Base-by-base conservation (phyloP, 2,329 filamentous ascomycete genomes). In the Talaromyces sp. region DNA sequence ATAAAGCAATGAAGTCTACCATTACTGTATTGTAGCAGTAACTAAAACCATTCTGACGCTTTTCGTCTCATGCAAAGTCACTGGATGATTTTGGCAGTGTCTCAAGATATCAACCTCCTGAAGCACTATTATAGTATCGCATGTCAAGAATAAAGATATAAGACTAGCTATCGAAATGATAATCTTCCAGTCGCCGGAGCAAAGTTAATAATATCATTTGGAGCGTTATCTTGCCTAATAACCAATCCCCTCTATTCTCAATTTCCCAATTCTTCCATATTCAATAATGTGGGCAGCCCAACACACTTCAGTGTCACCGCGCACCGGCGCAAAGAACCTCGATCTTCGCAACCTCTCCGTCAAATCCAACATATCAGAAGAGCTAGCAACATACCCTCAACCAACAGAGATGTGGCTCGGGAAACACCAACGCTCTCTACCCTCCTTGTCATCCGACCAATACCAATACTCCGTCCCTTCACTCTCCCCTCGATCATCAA, bases 321-420 rank as follows among this genome's bases (percentile, higher is more conserved):
- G 61, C 37, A 42, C 21, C 35, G 48, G 61, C 39, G 61, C 61
- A 33, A 52, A 55, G 44, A 63, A 63, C n/a, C 18, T 63, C 46
- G 61, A 63, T 18, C 35, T 63, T 8, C 35, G 48, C 46, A 12
- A 35, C 3, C 39, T 35, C 8, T 25, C 16, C n/a, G 3, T 25
- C 1, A 52, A 37, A 1, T 39, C 60, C 3, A 14, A 56, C 12
- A 46, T 37, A 8, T 16, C 25, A 16, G 35, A 42, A 23, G 42
- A 50, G 12, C 14, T 48, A 21, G n/a, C 18, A 3, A 28, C 56
- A 21, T 63, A 60, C 23, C 50, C 48, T 4, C 23, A 46, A 11
- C 44, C 52, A 14, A 60, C 56, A 33, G 58, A 61, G 7, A 61
- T 64, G 62, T 64, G 62, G 62, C 28, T 33, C 12, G 37, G 23